Conservation (phyloP, 768 basidiomycete genomes). For the Amanita rubescens region DNA sequence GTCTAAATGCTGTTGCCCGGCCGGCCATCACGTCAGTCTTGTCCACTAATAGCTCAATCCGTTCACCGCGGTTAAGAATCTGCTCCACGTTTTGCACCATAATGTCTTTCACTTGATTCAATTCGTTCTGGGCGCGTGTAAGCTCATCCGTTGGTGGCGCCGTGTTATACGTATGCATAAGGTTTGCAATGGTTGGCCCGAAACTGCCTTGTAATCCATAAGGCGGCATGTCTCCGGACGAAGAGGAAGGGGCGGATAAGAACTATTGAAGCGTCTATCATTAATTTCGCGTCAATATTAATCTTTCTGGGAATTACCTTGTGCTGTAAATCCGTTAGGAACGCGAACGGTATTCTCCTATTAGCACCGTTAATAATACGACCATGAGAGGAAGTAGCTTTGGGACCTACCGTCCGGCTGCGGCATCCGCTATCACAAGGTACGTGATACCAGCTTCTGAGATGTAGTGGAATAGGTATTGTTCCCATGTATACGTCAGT, state of each 20-base stretch:
- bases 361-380: background rate
- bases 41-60: conserved; percentile 92
- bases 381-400: background rate
- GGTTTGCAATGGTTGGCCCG: conserved; percentile 57
- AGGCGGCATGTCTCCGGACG: conserved; percentile 48
- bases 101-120: conserved; percentile 88
- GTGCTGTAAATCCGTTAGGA: conserved; percentile 79
- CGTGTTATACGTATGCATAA: conserved; percentile 88
- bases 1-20: conserved; percentile 88
- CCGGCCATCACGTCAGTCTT: conserved; percentile 95
- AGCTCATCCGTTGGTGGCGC: conserved; percentile 85
- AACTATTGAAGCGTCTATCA: conserved; percentile 34
- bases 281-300: too few species aligned
- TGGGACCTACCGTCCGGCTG: conserved; percentile 67
- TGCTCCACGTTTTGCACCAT: conserved; percentile 99
- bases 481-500: conserved; percentile 84
- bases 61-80: conserved; percentile 88
- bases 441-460: conserved; percentile 83
- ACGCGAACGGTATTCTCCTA: conserved; percentile 91
- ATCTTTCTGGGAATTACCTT: too few species aligned
- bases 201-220: conserved; percentile 68
- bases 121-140: conserved; percentile 80
- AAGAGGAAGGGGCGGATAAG: conserved; percentile 54
- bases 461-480: conserved; percentile 92
- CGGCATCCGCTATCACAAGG: conserved; percentile 93